Base-by-base conservation (phyloP, 805 yeast species). In the Cyberlindnera saturnus region DNA sequence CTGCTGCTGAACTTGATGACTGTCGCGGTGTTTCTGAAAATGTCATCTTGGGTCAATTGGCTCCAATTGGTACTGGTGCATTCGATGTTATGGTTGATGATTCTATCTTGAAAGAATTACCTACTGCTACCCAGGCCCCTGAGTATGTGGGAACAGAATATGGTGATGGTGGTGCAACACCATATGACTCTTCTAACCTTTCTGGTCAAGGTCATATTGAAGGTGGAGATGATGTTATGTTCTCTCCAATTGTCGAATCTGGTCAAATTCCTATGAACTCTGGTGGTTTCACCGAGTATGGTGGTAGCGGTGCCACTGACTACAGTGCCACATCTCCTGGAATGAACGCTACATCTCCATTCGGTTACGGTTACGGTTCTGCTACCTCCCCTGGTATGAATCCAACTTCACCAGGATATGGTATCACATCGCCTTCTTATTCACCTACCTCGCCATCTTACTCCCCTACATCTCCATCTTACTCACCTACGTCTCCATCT, bases 1-100 rank as follows among this genome's bases (percentile, higher is more conserved):
- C 98, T 5, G 80, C 95, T 35, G 99, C 98, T 16, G 99, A 93
- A 62, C 71, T 93, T 44, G 99, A 93, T 69, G 97, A 93, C 55
- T 93, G 99, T 68, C 86, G 89, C 53, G 99, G 99, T 74, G 96
- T 93, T 48, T 93, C 99, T 32, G 97, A 93, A 65, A 93, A 93
- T 62, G 96, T 93, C 46, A 87, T 93, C 72, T 77, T 93, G 60
- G 99, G 99, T 40, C 99, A 93, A 74, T 78, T 93, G 75, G 98
- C 99, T 18, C 98, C 99, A 47, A 78, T 93, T 56, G 99, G 99
- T 66, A 93, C 99, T 3, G 99, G 99, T 62, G 84, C 96, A 1
- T 93, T 93, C 61, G 98, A 93, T 62, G 91, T 93, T 32, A 81
- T 87, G 81, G 82, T 93, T 47, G 96, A 93, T 64, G 98, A 93